Evolutionary conservation across 306 rosid genomes (phyloP).

Genomic region (Dryas drummondii): DNA sequence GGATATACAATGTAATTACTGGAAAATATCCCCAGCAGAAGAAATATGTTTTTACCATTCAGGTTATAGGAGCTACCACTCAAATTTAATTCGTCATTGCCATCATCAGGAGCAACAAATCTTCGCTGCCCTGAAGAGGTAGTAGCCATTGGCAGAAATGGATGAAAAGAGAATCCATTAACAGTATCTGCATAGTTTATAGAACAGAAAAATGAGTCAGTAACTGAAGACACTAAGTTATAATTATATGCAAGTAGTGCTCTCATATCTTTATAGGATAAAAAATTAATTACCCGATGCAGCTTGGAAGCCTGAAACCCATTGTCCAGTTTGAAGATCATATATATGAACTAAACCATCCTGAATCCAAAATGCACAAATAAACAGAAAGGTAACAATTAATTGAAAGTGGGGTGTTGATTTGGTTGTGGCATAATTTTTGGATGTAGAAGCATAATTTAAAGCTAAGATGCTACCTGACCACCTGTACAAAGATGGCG

Average conservation of each 20-base stretch:
- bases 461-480: constrained; percentile 58
- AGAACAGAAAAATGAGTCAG: constrained; percentile 24
- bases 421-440: constrained; percentile 19
- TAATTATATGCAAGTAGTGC: background rate
- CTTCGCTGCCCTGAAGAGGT: constrained; percentile 94
- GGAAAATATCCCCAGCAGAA: background rate
- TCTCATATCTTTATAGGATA: constrained; percentile 17
- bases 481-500: constrained; percentile 92
- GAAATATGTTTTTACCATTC: constrained; percentile 14
- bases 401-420: background rate
- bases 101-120: constrained; percentile 64
- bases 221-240: background rate
- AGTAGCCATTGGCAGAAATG: constrained; percentile 75
- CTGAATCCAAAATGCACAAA: constrained; percentile 42
- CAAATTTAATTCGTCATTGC: constrained; percentile 48
- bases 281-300: constrained; percentile 62
- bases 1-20: constrained; percentile 1
- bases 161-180: constrained; percentile 87
- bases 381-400: background rate
- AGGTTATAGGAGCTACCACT: constrained; percentile 56
- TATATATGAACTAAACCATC: constrained; percentile 85
- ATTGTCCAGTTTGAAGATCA: constrained; percentile 92
- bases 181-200: constrained; percentile 65
- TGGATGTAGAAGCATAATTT: constrained; percentile 16
- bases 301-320: constrained; percentile 87